Percentiles rank a stretch among this genome's conserved stretches.
These are phyloP conservation scores for Metarhizium album DNA, from an alignment of 2,329 filamentous ascomycete genomes.

Conservation along the genomic window DNA sequence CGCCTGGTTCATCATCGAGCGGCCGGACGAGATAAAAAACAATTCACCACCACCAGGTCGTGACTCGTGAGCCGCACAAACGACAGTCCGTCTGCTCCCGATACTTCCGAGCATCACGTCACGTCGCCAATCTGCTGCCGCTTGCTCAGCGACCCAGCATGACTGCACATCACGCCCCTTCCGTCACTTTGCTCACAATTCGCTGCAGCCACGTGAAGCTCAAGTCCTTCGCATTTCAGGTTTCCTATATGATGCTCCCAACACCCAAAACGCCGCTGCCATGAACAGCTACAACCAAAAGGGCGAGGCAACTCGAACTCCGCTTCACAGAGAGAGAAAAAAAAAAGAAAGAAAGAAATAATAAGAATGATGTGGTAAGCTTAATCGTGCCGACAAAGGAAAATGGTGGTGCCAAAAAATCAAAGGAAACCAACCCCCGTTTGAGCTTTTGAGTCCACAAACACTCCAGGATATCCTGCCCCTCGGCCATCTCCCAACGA, in stretches of 20 bases:
- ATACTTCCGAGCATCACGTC: not conserved
- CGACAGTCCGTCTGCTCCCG: not conserved
- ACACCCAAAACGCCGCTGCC: slow-evolving; percentile 23
- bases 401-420: not conserved
- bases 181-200: not conserved
- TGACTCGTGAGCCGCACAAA: too few species aligned
- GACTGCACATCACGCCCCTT: not conserved
- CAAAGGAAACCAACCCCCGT: slow-evolving; percentile 1
- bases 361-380: slow-evolving; percentile 3
- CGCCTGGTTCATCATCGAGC: not conserved
- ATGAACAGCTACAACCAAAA: slow-evolving; percentile 17
- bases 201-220: not conserved
- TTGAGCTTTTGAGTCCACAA: not conserved
- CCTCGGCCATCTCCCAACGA: not conserved
- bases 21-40: not conserved
- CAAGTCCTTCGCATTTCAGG: slow-evolving; percentile 15
- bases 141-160: not conserved
- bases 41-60: too few species aligned
- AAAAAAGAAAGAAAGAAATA: too few species aligned
- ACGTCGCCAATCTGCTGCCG: not conserved
- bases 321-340: too few species aligned
- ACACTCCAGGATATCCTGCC: not conserved
- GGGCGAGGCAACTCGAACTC: slow-evolving; percentile 7
- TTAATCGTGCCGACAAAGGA: slow-evolving; percentile 5
- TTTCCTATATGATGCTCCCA: slow-evolving; percentile 19